Evolutionary conservation across 2,329 filamentous ascomycete species (phyloP), one percentile per base, ranked within the genome.

Genomic region (Aspergillus latus): DNA sequence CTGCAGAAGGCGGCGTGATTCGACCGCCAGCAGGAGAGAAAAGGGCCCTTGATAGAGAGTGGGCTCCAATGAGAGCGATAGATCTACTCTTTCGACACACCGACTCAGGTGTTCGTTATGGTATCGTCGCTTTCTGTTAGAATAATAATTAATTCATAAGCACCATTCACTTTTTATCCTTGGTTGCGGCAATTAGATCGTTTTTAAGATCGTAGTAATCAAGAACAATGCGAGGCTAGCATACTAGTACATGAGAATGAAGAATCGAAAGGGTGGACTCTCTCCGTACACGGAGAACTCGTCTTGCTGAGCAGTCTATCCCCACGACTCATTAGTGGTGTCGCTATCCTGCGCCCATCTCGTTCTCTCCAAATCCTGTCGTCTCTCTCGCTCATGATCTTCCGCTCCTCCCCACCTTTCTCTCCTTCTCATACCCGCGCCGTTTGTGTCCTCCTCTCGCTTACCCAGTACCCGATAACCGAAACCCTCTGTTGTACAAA

Each of bases 401-500:
- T 53, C 50, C 53, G 49, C 54, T 57, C 55, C 52, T 36, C 44
- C 52, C 40, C 55, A 32, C 43, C 53, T 49, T n/a, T 21, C 42
- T 42, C 52, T 49, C 37, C 56, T n/a, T 37, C 34, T 37, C 10
- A 37, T 37, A 37, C 10, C 11, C 34, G 47, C 47, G 34, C 47
- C 26, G 36, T 49, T 40, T 49, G 26, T 56, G 36, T 46, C 44
- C 53, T 44, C 49, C 26, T 53, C 36, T 53, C 40, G 49, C 55
- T 57, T 57, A 57, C 58, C 42, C 49, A 29, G 45, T 47, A 53
- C 55, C 43, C 49, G 45, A 49, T 44, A 53, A 48, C 48, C 48
- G 47, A 52, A 57, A 49, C 59, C 50, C 42, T 40, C 50, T 52
- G 55, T 58, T 48, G 52, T 60, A 58, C 58, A 47, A 52, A 21